These are phyloP conservation scores for Cruciata laevipes DNA, from an alignment of 257 asterid species.

Conservation along the genomic window DNA sequence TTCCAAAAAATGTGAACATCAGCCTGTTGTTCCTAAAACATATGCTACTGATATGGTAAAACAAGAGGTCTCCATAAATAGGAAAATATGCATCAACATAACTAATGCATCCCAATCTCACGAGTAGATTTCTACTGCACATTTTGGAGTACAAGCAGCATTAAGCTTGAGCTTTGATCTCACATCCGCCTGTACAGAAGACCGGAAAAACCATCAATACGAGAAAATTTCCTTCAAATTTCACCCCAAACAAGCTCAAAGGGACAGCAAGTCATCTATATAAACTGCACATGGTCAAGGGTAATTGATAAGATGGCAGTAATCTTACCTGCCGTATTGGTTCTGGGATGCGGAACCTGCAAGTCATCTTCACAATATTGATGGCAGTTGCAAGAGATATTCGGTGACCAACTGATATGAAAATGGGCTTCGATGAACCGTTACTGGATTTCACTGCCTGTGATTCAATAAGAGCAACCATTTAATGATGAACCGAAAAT, in stretches of 20 bases:
- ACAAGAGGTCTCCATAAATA: no score
- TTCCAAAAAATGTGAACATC: no score
- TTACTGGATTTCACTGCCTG: constrained; percentile 71
- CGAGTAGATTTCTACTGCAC: not conserved
- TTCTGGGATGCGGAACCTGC: constrained; percentile 81
- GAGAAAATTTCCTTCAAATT: not conserved
- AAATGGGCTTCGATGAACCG: constrained; percentile 66
- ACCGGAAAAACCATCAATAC: not conserved
- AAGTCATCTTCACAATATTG: constrained; percentile 47
- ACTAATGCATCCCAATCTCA: not conserved
- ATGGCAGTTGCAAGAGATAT: constrained; percentile 60
- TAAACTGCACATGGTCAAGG: not conserved
- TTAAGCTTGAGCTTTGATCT: constrained; percentile 7
- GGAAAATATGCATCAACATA: no score
- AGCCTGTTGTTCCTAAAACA: no score
- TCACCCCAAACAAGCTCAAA: not conserved
- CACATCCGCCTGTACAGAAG: constrained; percentile 2
- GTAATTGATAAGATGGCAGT: not conserved
- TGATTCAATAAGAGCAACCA: constrained; percentile 11
- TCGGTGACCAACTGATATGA: constrained; percentile 77
- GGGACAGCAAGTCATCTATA: not conserved
- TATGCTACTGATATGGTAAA: no score
- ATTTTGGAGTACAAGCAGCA: not conserved
- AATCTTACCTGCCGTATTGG: constrained; percentile 72
- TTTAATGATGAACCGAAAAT: not conserved